Percentiles rank a stretch among this genome's conserved stretches.
These are phyloP conservation scores for Citrus hindsii DNA, from an alignment of 345 rosid genomes.

Conservation along the genomic window DNA sequence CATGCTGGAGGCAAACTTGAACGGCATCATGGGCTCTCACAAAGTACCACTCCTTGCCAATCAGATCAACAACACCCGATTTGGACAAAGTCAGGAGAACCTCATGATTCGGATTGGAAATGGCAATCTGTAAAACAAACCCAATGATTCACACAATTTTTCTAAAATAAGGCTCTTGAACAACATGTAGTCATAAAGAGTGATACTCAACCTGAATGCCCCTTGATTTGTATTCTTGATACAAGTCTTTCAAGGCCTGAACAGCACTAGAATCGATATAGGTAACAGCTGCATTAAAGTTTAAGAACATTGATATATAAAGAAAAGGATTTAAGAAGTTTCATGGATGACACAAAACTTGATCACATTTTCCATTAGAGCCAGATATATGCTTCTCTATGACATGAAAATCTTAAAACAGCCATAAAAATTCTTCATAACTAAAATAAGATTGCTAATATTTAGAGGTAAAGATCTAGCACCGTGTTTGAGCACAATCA, in stretches of 20 bases:
- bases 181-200: background rate
- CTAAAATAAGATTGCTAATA: background rate
- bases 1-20: slow-evolving; percentile 86
- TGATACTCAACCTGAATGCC: slow-evolving; percentile 62
- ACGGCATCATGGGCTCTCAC: slow-evolving; percentile 96
- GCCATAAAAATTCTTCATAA: background rate
- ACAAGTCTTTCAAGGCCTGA: slow-evolving; percentile 87
- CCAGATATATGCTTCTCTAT: background rate
- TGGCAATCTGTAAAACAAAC: slow-evolving; percentile 56
- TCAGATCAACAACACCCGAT: slow-evolving; percentile 68
- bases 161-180: background rate
- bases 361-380: background rate
- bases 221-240: slow-evolving; percentile 82
- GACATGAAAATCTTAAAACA: background rate
- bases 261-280: slow-evolving; percentile 89
- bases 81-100: slow-evolving; percentile 74
- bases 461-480: background rate
- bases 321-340: background rate
- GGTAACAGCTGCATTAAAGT: slow-evolving; percentile 62
- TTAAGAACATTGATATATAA: background rate
- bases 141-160: background rate
- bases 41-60: slow-evolving; percentile 93
- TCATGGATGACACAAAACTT: no score
- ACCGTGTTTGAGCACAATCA: background rate
- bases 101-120: slow-evolving; percentile 82